A percentile compares a stretch with the other conserved stretches of the same genome.
These are phyloP conservation scores for Centrapalus pauciflorus DNA, from an alignment of 129 eudicot species.

Conservation along the genomic window DNA sequence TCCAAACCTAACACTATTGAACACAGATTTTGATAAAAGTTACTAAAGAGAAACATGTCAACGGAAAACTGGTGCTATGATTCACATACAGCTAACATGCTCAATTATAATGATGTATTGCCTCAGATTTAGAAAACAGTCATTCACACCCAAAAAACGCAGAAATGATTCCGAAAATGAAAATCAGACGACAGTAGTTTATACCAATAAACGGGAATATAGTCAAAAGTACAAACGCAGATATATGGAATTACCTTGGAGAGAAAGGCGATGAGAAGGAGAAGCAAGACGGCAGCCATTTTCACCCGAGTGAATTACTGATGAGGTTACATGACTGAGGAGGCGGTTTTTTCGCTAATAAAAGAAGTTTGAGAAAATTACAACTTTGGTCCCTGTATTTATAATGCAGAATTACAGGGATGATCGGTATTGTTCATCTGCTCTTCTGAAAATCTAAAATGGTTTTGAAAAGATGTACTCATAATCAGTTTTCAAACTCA, in stretches of 20 bases:
- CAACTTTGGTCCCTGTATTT: slow-evolving; percentile 9
- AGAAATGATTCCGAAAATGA: background rate
- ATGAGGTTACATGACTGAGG: background rate
- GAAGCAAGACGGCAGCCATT: slow-evolving; percentile 28
- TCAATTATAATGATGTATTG: background rate
- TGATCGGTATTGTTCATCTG: no score
- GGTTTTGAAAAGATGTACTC: no score
- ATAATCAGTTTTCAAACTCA: no score
- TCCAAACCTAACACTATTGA: background rate
- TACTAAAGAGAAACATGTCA: background rate
- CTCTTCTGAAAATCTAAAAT: no score
- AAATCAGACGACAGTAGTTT: background rate
- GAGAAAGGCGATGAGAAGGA: slow-evolving; percentile 28
- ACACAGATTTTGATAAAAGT: background rate
- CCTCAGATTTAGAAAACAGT: background rate
- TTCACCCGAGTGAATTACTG: background rate
- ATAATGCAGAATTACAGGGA: background rate
- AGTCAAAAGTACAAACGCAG: background rate
- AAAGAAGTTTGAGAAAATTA: background rate
- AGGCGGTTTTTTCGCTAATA: background rate
- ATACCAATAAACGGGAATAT: background rate
- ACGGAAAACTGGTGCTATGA: background rate
- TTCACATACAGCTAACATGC: background rate
- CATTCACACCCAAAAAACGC: background rate
- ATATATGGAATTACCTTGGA: slow-evolving; percentile 20